Evolutionary conservation across 2,329 filamentous ascomycete species (phyloP), one percentile per base, ranked within the genome.

Genomic region (Alternaria sp.): DNA sequence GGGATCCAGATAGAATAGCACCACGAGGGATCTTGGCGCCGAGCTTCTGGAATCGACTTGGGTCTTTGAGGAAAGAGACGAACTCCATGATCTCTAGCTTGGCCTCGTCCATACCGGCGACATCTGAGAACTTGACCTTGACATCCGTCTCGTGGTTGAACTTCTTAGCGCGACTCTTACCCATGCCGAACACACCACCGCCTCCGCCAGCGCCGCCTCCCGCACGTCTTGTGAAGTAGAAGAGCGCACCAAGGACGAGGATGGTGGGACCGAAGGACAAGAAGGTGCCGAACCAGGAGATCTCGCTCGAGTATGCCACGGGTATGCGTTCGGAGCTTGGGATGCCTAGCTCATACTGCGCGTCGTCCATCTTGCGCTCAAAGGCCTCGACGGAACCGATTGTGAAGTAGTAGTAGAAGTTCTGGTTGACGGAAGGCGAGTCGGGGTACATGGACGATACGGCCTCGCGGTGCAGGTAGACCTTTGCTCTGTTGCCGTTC

Each of bases 71-170:
- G 85, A 99, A 99, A 78, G 91, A 94, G 71, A 99, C 96, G 74
- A 99, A 99, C 81, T 99, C 96, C 93, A 98, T 97, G 72, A 99
- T 99, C 82, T 99, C 96, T 60, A 90, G 85, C 86, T 99, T 99
- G 61, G 96, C 96, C 82, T 99, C 96, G 79, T 99, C 96, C 90
- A 98, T 95, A 70, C 96, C 96, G 45, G 96, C 96, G 46, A 99
- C 96, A 78, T 99, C 96, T 50, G 92, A 85, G 79, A 99, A 99
- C 81, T 97, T 98, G 80, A 96, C 94, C 83, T 97, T 97, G 83
- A 99, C 88, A 61, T 96, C 93, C 11, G 92, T 93, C 84, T 99
- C 96, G 72, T 97, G 94, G 80, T 97, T 99, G 85, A 98, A 99
- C 75, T 92, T 91, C 85, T 97, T 98, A 25, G 96, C 96, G 74